Base-by-base conservation (phyloP, 2,329 filamentous ascomycete genomes). In the Lasiodiplodia sp. region DNA sequence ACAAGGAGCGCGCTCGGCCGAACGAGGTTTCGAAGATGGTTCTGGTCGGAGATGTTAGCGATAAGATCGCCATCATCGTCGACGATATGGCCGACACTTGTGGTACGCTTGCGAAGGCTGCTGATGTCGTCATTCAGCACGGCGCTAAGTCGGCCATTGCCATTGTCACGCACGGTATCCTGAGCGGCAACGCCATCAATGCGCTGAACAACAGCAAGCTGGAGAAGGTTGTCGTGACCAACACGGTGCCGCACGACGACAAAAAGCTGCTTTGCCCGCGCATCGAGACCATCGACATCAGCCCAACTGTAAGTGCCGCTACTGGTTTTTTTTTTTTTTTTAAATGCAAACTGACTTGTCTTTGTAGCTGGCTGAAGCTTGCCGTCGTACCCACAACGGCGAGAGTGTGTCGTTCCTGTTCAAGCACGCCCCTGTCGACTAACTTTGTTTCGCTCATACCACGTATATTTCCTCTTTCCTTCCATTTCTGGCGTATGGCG, bases 61-160 rank as follows among this genome's bases (percentile, higher is more conserved):
- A 92, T 82, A 96, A 96, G 83, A 90, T 95, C 37, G 95, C 95
- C 70, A 97, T 99, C 77, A 89, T 99, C 60, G 95, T 99, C 58
- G 95, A 98, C 79, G 95, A 98, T 79, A 97, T 98, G 93, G 94
- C 94, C 38, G 95, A 98, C 78, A 97, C 95, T 4, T 97, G 94
- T 79, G 94, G 94, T 73, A 97, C 93, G 1, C 84, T 92, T 14
- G 88, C 86, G 79, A 98, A 98, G 83, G 96, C 94, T 2, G 96
- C 95, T 18, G 90, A 93, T 68, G 95, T 94, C 0, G 88, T 98
- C 65, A 92, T 95, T 79, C 87, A 93, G 74, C 91, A 97, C 76
- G 93, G 93, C 38, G 95, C 96, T 1, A 89, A 89, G 73, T 89
- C 96, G 77, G 94, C 97, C 47, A 93, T 97, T 71, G 96, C 96